Base-by-base conservation (phyloP, 371 early-diverging fungal species). In the Zychaea mexicana region DNA sequence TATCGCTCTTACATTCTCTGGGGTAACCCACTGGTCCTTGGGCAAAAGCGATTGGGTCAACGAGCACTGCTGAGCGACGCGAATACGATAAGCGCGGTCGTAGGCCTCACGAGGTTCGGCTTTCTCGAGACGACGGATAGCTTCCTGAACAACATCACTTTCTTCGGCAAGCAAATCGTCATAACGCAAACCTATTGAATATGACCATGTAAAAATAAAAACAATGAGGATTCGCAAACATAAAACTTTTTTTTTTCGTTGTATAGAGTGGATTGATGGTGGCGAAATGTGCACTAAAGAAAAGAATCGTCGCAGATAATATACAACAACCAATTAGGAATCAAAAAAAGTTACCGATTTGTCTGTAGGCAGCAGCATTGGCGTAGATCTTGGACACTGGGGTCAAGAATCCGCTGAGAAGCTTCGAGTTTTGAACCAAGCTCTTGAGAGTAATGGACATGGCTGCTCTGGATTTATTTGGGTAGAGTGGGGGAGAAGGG, bases 91-190 rank as follows among this genome's bases (percentile, higher is more conserved):
- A 62, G 86, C 81, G 72, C 98, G 91, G 60, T 84, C 90, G 69
- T 88, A 85, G 30, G 77, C 78, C 65, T 90, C 94, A 31, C 87
- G 74, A 32, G 83, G 83, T 19, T 77, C 72, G 39, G 77, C 73
- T 39, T 85, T 88, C 31, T 91, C 86, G 30, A 98, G 84, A 49
- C 98, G 91, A 66, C 90, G 83, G 58, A 98, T 75, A 30, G 98
- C 98, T 77, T 94, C 94, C 72, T 90, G 84, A 47, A 93, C 91
- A 39, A 93, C 72, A 22, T 86, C 88, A 57, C 82, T 89, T 75
- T 98, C 97, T 62, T 95, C 96, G 53, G 88, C 85, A 77, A 96
- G 78, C 62, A 97, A 76, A 76, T 98, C 98, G 83, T 98, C 98
- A 70, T 91, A 93, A 49, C 88, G 83, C 57, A 97, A 85, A 71